Base-by-base conservation (phyloP, 2,329 filamentous ascomycete species). In the Emmonsiellopsis sp. region DNA sequence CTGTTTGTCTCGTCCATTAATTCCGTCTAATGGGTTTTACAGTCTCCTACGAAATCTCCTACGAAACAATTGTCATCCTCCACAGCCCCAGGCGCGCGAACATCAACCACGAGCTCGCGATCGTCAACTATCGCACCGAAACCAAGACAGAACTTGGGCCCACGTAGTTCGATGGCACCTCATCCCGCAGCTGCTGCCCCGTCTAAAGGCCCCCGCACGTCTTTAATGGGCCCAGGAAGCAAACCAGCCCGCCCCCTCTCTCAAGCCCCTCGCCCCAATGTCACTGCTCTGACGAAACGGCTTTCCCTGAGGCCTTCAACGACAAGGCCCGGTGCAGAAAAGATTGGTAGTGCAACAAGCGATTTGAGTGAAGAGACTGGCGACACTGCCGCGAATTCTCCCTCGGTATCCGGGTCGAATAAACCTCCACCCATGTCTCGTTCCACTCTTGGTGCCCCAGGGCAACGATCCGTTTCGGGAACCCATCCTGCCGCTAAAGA, bases 11-110 rank as follows among this genome's bases (percentile, higher is more conserved):
- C 8, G 31, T 30, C 7, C 26, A 10, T 47, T 26, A 47, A 35
- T 50, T 15, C 26, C 5, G 11, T 44, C 37, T 26, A 45, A 43
- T 32, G n/a, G 30, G 10, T 41, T 41, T 49, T 60, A 40, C 64
- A 90, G 83, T 89, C 85, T 55, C 87, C 88, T 2, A 84, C 81
- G 0, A 91, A 88, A 63, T 91, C 87, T 1, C 88, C 88, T 1
- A 88, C 85, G 2, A 93, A 93, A 65, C 85, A 87, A 61, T 68
- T 87, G n/a, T 59, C 63, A 8, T 74, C 70, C 10, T 72, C 71
- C 15, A 76, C 82, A 1, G 70, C 84, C 2, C 83, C 86, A 1
- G 81, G 81, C 9, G 82, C 79, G 61, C 69, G 34, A 56, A 62
- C 56, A 45, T 76, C 69, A 38, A 79, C 83, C 41, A 82, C 79